phyloP scores from a whole-genome alignment of 1,284 basidiomycete genomes.

The Thecaphora frezii region DNA sequence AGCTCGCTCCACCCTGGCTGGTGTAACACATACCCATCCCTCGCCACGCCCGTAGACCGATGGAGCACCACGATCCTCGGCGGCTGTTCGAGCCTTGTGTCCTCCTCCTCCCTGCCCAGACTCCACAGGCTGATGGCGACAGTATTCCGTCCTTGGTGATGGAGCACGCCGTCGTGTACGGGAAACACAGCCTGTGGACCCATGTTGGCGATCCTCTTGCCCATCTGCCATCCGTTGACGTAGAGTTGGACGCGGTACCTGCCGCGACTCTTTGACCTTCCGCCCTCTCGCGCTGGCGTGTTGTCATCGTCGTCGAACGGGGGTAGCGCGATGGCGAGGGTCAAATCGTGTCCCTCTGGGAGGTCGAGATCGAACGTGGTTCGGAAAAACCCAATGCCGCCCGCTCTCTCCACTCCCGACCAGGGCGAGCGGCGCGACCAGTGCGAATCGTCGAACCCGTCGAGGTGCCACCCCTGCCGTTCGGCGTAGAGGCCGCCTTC shows the following conservation, averaged over 20 bases:
- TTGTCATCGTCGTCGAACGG: not conserved
- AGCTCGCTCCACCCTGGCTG: conserved; percentile 23
- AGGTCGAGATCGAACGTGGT: conserved; percentile 68
- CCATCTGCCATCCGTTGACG: conserved; percentile 53
- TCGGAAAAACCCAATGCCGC: conserved; percentile 74
- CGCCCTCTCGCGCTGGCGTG: not conserved
- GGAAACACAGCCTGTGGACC: conserved; percentile 38
- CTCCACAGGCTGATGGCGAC: conserved; percentile 32
- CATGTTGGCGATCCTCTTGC: conserved; percentile 24
- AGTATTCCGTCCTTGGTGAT: conserved; percentile 22
- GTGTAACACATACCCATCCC: conserved; percentile 17
- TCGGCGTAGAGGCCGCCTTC: conserved; percentile 79
- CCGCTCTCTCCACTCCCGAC: conserved; percentile 60
- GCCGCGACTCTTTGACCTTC: too few species aligned
- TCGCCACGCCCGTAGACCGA: conserved; percentile 16
- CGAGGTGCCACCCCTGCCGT: conserved; percentile 77
- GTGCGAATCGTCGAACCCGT: conserved; percentile 68
- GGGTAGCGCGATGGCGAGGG: conserved; percentile 4
- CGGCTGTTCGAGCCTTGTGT: conserved; percentile 8
- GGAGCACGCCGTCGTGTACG: conserved; percentile 27
- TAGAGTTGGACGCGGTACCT: conserved; percentile 31
- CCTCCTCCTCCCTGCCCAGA: conserved; percentile 10
- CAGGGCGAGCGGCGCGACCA: conserved; percentile 67
- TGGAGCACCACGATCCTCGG: conserved; percentile 21
- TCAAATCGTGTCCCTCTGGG: conserved; percentile 36